These are phyloP conservation scores for Verbena officinalis DNA, from an alignment of 257 asterid genomes.

Conservation along the genomic window DNA sequence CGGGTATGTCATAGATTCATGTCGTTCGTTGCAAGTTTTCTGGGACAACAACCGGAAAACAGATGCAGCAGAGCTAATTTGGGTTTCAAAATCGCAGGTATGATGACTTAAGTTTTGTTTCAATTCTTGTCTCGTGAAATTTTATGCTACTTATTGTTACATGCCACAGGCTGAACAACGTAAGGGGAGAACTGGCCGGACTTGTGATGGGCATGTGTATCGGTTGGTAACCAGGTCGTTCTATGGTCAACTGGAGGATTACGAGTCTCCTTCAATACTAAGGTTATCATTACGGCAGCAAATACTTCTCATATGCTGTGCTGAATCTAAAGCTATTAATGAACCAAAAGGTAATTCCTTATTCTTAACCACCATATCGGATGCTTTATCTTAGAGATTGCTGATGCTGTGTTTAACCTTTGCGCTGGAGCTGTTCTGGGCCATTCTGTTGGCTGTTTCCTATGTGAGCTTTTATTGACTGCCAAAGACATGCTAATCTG, in stretches of 20 bases:
- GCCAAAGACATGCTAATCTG: neutral
- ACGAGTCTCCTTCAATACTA: slow-evolving; percentile 83
- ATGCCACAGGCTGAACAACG: slow-evolving; percentile 88
- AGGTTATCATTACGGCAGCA: slow-evolving; percentile 82
- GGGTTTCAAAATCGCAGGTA: slow-evolving; percentile 99
- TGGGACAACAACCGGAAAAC: slow-evolving; percentile 74
- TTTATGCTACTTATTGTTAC: slow-evolving; percentile 19
- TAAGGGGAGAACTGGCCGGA: slow-evolving; percentile 93
- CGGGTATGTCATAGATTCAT: slow-evolving; percentile 93
- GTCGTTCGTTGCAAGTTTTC: slow-evolving; percentile 95
- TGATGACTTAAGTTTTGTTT: slow-evolving; percentile 23
- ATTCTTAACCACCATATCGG: slow-evolving; percentile 18
- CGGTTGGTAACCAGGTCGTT: slow-evolving; percentile 82
- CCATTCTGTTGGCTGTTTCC: slow-evolving; percentile 2
- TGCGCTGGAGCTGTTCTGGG: slow-evolving; percentile 8
- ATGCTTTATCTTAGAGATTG: slow-evolving; percentile 18
- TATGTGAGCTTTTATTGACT: slow-evolving; percentile 1
- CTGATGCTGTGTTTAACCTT: slow-evolving; percentile 2
- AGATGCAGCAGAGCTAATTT: slow-evolving; percentile 79
- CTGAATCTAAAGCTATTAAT: slow-evolving; percentile 87
- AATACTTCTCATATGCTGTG: slow-evolving; percentile 78
- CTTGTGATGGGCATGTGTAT: slow-evolving; percentile 87
- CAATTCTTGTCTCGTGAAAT: slow-evolving; percentile 20
- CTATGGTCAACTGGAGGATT: slow-evolving; percentile 68
- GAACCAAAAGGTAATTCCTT: slow-evolving; percentile 79